Evolutionary conservation across 495 filamentous ascomycete species (phyloP).

Genomic region (Aspergillus biplanus): DNA sequence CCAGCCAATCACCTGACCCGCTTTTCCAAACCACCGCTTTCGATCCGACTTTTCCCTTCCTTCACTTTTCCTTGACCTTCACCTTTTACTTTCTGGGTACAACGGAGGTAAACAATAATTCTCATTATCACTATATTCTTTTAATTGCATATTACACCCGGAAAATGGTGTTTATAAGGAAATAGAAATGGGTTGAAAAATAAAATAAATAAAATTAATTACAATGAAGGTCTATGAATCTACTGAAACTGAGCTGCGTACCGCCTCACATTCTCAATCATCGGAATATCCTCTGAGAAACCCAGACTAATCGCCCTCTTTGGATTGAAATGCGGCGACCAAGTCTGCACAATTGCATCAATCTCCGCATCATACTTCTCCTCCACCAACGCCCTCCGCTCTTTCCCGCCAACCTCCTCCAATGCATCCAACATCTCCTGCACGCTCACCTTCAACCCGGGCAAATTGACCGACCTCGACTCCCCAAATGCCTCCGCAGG

Average conservation of each 20-base stretch:
- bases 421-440: slow-evolving; percentile 78
- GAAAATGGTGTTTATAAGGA: too few relatives aligned
- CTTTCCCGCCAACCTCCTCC: slow-evolving; percentile 68
- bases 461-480: slow-evolving; percentile 70
- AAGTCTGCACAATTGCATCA: slow-evolving; percentile 74
- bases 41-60: slow-evolving; percentile 42
- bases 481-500: slow-evolving; percentile 56
- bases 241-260: slow-evolving; percentile 45
- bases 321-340: slow-evolving; percentile 71
- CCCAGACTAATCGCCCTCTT: slow-evolving; percentile 60
- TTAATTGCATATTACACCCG: too few relatives aligned
- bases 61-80: background rate
- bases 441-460: slow-evolving; percentile 71
- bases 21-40: slow-evolving; percentile 48
- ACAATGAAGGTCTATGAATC: background rate
- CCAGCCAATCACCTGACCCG: slow-evolving; percentile 55
- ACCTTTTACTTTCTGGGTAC: background rate
- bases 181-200: background rate
- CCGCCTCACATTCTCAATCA: slow-evolving; percentile 59
- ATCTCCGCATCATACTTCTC: slow-evolving; percentile 67
- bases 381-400: slow-evolving; percentile 63
- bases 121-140: background rate
- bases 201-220: background rate
- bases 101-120: background rate
- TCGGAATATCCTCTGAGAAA: slow-evolving; percentile 60